Percentiles rank a stretch among this genome's conserved stretches.
These are phyloP conservation scores for Melanogaster broomeanus DNA, from an alignment of 768 basidiomycete species.

Conservation along the genomic window DNA sequence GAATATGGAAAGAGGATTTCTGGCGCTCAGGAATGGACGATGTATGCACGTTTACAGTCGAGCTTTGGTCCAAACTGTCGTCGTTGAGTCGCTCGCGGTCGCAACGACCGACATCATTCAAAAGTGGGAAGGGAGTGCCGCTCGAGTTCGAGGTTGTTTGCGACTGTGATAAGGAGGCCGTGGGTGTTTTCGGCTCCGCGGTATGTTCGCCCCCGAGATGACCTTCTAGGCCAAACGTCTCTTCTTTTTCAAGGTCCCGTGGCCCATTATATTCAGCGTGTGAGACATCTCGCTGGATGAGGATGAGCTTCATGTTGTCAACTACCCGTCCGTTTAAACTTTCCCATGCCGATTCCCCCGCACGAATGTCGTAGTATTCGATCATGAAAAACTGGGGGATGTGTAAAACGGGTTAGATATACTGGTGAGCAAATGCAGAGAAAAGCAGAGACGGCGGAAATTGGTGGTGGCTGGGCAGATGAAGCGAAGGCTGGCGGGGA, in stretches of 20 bases:
- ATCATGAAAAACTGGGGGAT: slow-evolving; percentile 47
- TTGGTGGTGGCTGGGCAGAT: slow-evolving; percentile 2
- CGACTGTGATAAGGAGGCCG: slow-evolving; percentile 33
- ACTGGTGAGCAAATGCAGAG: neutral
- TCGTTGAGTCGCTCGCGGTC: slow-evolving; percentile 22
- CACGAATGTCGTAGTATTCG: slow-evolving; percentile 70
- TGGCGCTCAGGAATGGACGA: slow-evolving; percentile 20
- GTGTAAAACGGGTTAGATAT: slow-evolving; percentile 17
- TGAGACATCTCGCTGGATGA: slow-evolving; percentile 38
- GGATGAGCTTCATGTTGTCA: slow-evolving; percentile 53
- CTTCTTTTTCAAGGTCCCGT: slow-evolving; percentile 31
- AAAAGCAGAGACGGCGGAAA: slow-evolving; percentile 2
- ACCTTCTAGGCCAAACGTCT: slow-evolving; percentile 25
- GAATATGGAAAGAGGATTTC: slow-evolving; percentile 15
- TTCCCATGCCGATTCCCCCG: slow-evolving; percentile 51
- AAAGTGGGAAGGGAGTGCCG: slow-evolving; percentile 23
- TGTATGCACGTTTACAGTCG: slow-evolving; percentile 9
- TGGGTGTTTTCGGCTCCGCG: slow-evolving; percentile 41
- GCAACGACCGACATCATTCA: slow-evolving; percentile 24
- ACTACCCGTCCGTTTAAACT: slow-evolving; percentile 50
- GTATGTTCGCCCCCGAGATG: slow-evolving; percentile 32
- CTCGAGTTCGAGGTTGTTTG: slow-evolving; percentile 25
- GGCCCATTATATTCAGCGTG: slow-evolving; percentile 17
- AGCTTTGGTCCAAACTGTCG: slow-evolving; percentile 7
- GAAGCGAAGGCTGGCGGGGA: slow-evolving; percentile 6